Evolutionary conservation across 805 yeast species (phyloP).

Genomic region (Myxozyma melibiosi): DNA sequence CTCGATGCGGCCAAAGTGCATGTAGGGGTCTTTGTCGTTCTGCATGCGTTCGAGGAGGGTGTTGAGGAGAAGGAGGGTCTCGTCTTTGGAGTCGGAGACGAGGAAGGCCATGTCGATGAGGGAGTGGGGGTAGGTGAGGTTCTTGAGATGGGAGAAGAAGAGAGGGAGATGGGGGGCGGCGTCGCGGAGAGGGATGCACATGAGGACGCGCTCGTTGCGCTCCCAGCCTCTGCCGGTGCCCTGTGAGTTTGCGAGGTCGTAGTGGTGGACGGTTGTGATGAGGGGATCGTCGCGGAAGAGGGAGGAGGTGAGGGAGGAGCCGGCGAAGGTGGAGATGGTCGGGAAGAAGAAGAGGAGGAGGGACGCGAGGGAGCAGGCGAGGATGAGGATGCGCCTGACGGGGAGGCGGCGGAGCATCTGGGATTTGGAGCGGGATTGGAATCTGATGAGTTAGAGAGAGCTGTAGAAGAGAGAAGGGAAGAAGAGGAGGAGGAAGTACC

Average conservation of each 20-base stretch:
- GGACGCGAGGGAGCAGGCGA: slow-evolving; percentile 19
- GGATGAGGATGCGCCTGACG: slow-evolving; percentile 9
- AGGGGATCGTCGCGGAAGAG: slow-evolving; percentile 36
- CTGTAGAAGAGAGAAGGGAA: neutral
- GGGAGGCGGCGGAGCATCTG: slow-evolving; percentile 17
- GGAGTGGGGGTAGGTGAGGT: slow-evolving; percentile 78
- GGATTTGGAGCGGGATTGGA: slow-evolving; percentile 24
- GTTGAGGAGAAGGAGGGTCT: slow-evolving; percentile 72
- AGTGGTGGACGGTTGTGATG: slow-evolving; percentile 57
- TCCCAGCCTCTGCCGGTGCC: slow-evolving; percentile 81
- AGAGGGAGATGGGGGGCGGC: slow-evolving; percentile 88
- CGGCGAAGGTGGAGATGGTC: slow-evolving; percentile 18
- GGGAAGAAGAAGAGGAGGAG: slow-evolving; percentile 30
- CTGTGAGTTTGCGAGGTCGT: slow-evolving; percentile 66
- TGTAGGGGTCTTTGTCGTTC: slow-evolving; percentile 58
- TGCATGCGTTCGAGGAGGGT: slow-evolving; percentile 64
- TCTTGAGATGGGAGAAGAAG: slow-evolving; percentile 80
- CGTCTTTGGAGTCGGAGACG: slow-evolving; percentile 88
- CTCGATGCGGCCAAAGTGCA: slow-evolving; percentile 83
- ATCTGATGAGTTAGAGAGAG: slow-evolving; percentile 2
- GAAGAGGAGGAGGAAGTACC: slow-evolving; percentile 18
- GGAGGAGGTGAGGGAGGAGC: slow-evolving; percentile 20
- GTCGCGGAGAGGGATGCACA: slow-evolving; percentile 89
- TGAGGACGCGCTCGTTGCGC: slow-evolving; percentile 72
- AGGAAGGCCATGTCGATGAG: slow-evolving; percentile 80